These are phyloP conservation scores for Fusarium beomiforme DNA, from an alignment of 2,329 filamentous ascomycete species.

Conservation along the genomic window DNA sequence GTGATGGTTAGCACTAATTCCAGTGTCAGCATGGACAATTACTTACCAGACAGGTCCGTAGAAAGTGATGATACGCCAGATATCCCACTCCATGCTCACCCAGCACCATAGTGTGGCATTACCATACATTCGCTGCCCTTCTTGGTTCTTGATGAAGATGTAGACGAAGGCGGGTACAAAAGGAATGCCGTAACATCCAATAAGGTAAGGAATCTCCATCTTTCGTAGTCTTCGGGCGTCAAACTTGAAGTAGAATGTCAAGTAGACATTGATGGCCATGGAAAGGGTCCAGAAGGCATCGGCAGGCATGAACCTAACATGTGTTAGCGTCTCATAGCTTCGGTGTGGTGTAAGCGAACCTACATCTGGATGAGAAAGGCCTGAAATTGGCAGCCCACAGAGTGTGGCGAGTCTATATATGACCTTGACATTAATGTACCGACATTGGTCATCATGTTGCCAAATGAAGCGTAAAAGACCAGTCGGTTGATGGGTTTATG, in stretches of 20 bases:
- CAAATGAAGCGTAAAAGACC: constrained; percentile 84
- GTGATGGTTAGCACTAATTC: constrained; percentile 21
- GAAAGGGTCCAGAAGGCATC: constrained; percentile 81
- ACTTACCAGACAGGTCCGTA: constrained; percentile 77
- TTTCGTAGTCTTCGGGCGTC: constrained; percentile 69
- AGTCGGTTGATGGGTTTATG: constrained; percentile 89
- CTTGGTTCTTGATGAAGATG: constrained; percentile 67
- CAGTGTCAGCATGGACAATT: too few species aligned
- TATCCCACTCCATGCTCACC: constrained; percentile 73
- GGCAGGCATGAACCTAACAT: constrained; percentile 77
- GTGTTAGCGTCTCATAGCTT: constrained; percentile 23
- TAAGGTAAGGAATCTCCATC: constrained; percentile 77
- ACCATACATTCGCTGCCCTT: constrained; percentile 72
- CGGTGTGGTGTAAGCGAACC: constrained; percentile 41
- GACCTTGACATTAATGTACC: constrained; percentile 77
- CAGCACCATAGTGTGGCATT: constrained; percentile 85
- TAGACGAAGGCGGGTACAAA: constrained; percentile 74
- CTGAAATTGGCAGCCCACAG: constrained; percentile 75
- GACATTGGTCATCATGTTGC: constrained; percentile 81
- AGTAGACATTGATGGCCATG: constrained; percentile 86
- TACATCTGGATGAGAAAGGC: constrained; percentile 86
- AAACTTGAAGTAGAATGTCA: constrained; percentile 82
- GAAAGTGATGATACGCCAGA: constrained; percentile 78
- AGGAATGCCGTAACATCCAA: constrained; percentile 77
- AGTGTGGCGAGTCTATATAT: constrained; percentile 60